Percentiles rank a stretch among this genome's conserved stretches.
Evolutionary conservation across 495 filamentous ascomycete species (phyloP).

Genomic region (Aspergillus hancockii): DNA sequence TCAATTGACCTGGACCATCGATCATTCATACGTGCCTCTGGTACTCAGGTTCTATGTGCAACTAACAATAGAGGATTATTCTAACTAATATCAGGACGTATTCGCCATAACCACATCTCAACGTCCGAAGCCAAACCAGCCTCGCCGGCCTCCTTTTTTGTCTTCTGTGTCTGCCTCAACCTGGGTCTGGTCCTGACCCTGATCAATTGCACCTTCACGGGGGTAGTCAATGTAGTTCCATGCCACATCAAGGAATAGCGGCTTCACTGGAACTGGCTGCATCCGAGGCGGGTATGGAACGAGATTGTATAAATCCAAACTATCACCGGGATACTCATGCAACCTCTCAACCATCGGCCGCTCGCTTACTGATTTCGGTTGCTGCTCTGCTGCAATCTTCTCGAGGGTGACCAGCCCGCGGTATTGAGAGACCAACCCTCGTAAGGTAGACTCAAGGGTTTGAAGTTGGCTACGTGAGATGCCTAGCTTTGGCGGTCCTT

Average conservation of each 20-base stretch:
- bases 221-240: conserved; percentile 99
- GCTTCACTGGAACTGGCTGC: conserved; percentile 87
- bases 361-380: conserved; percentile 30
- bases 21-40: background rate
- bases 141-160: conserved; percentile 66
- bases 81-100: background rate
- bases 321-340: conserved; percentile 66
- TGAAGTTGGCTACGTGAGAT: conserved; percentile 58
- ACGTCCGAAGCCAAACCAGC: conserved; percentile 90
- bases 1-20: background rate
- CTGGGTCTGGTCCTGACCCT: conserved; percentile 23
- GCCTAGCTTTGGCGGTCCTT: conserved; percentile 54
- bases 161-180: conserved; percentile 42
- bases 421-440: conserved; percentile 69
- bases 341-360: conserved; percentile 70
- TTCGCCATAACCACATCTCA: conserved; percentile 30
- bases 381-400: conserved; percentile 46
- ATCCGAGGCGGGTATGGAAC: conserved; percentile 85
- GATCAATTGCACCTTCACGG: conserved; percentile 37
- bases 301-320: conserved; percentile 72
- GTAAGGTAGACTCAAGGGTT: conserved; percentile 59
- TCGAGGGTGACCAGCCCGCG: conserved; percentile 82
- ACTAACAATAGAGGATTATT: background rate
- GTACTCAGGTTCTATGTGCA: background rate
- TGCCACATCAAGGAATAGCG: conserved; percentile 92